Conservation (phyloP, 2,329 filamentous ascomycete genomes). For the Stagonosporopsis cucurbitacearum region DNA sequence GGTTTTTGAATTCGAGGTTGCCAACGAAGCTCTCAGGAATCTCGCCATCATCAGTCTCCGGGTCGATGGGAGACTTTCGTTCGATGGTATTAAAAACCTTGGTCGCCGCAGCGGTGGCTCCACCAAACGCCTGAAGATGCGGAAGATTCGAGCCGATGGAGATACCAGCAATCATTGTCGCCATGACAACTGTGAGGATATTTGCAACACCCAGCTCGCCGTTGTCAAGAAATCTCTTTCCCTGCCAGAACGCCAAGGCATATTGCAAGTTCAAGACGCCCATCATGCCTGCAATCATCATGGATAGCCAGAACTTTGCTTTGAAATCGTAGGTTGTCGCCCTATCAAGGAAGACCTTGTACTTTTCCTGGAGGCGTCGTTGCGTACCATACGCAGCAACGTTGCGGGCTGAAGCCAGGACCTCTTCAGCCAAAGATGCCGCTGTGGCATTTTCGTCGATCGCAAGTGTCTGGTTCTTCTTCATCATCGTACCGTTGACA, state of each 20-base stretch:
- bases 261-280: slow-evolving; percentile 78
- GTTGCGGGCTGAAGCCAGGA: slow-evolving; percentile 91
- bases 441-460: slow-evolving; percentile 82
- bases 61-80: slow-evolving; percentile 81
- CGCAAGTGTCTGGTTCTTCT: slow-evolving; percentile 74
- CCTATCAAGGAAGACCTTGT: slow-evolving; percentile 74
- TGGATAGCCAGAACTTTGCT: slow-evolving; percentile 72
- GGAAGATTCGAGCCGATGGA: slow-evolving; percentile 75
- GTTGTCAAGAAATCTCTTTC: slow-evolving; percentile 62
- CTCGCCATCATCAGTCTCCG: slow-evolving; percentile 72
- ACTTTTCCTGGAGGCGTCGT: slow-evolving; percentile 85
- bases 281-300: slow-evolving; percentile 87
- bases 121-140: slow-evolving; percentile 85
- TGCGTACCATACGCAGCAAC: slow-evolving; percentile 93
- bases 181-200: slow-evolving; percentile 85
- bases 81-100: slow-evolving; percentile 98
- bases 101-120: slow-evolving; percentile 78
- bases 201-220: slow-evolving; percentile 68
- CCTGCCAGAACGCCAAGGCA: slow-evolving; percentile 56
- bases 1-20: slow-evolving; percentile 76
- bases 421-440: slow-evolving; percentile 90
- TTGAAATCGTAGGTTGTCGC: slow-evolving; percentile 80
- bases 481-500: slow-evolving; percentile 74
- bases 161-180: slow-evolving; percentile 92
- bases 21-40: slow-evolving; percentile 77